Evolutionary conservation across 768 basidiomycete genomes (phyloP), one percentile per base, ranked within the genome.

Genomic region (Podaxis sp.): DNA sequence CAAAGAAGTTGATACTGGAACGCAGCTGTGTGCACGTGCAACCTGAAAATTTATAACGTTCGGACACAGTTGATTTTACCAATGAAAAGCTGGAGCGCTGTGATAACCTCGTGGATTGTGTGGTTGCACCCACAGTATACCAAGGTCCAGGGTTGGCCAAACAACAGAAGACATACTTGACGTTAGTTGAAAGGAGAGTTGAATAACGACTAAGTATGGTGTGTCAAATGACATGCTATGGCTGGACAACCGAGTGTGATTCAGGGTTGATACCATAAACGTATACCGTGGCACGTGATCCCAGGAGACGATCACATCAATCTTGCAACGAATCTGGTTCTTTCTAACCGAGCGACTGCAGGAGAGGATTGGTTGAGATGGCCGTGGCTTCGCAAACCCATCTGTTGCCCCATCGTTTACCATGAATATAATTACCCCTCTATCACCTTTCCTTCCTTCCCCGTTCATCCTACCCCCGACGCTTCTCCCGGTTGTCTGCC

Each of bases 401-500:
- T 24, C 49, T 50, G 49, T 50, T 11, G 20, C n/a, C 26, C 49
- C 49, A 11, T 50, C 6, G 1, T 50, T 20, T 7, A 24, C 15
- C 22, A 12, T 46, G 56, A 44, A 37, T 57, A 57, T 57, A 57
- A 57, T 57, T 46, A 57, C 41, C 56, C 41, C 7, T 44, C 56
- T 17, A 24, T 26, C 24, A 20, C 4, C 20, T 48, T 30, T 58
- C 11, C 30, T 50, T 33, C 57, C 33, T 46, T 33, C 30, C 54
- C 44, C 33, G 46, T 38, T 15, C 53, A 26, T 63, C 33, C 33
- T 24, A 56, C 46, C 52, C 49, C 40, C 20, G 17, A 15, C 38
- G 22, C 48, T 40, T 37, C 41, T 55, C 55, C 26, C 37, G 41
- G 55, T 50, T 58, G 48, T 55, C 66, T 20, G 56, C 67, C 52